Evolutionary conservation across 2,329 filamentous ascomycete genomes (phyloP).

Genomic region (Alternaria sp.): DNA sequence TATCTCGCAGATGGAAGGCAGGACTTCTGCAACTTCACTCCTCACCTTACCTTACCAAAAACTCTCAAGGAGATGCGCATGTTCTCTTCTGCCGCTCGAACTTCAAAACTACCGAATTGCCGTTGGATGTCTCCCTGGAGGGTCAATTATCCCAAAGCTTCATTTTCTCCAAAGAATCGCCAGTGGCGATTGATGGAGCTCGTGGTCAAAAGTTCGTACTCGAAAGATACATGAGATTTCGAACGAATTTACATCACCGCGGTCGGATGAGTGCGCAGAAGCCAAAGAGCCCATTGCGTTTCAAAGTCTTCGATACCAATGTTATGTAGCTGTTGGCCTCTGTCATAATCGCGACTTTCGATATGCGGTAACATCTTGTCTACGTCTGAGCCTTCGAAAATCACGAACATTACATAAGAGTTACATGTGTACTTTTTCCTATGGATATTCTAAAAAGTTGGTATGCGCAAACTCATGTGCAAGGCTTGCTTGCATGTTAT

Average conservation of each 20-base stretch:
- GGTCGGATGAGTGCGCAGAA: not conserved
- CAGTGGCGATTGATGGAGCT: not conserved
- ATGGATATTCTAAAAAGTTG: not conserved
- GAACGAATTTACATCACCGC: not conserved
- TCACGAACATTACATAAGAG: not conserved
- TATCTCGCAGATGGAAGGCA: not conserved
- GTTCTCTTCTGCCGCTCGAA: not conserved
- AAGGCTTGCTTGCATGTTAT: too few species aligned
- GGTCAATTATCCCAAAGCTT: rapidly evolving
- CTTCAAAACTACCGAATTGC: too few species aligned
- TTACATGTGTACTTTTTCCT: not conserved
- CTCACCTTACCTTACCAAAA: not conserved
- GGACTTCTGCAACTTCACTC: not conserved
- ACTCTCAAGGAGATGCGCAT: too few species aligned
- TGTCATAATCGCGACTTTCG: not conserved
- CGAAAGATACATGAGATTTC: not conserved
- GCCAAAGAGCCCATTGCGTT: not conserved
- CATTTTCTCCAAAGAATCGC: not conserved
- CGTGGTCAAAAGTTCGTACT: not conserved
- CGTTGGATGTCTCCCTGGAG: not conserved
- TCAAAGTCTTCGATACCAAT: not conserved
- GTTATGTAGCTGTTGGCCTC: not conserved
- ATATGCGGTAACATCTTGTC: not conserved
- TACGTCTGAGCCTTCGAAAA: not conserved
- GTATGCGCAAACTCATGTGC: too few species aligned